phyloP scores from a whole-genome alignment of 1,284 basidiomycete genomes.

The Anthracocystis setariae region DNA sequence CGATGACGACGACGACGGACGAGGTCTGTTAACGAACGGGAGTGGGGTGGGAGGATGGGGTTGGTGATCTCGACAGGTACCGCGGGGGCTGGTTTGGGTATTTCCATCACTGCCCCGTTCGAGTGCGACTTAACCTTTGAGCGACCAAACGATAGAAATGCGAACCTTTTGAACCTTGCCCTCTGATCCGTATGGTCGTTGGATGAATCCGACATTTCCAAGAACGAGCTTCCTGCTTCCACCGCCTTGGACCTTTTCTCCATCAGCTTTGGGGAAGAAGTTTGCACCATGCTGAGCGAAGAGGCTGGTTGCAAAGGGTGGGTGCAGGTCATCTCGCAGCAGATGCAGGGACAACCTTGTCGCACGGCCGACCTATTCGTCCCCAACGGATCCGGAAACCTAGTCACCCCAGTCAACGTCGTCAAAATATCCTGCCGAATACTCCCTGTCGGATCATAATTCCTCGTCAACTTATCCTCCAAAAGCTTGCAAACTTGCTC shows the following conservation, averaged over 20 bases:
- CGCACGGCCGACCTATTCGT: conserved; percentile 2
- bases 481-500: conserved; percentile 7
- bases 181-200: not conserved
- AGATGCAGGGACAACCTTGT: conserved; percentile 33
- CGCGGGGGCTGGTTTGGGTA: conserved; percentile 4
- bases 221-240: too few relatives aligned
- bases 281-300: too few relatives aligned
- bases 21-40: conserved; percentile 15
- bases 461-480: conserved; percentile 7
- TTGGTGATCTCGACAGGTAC: not conserved
- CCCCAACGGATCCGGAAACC: conserved; percentile 26
- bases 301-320: conserved; percentile 1
- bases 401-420: conserved; percentile 24
- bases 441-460: conserved; percentile 31
- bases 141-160: too few relatives aligned
- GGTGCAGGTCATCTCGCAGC: conserved; percentile 26
- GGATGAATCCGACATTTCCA: conserved; percentile 21
- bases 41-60: conserved; percentile 4
- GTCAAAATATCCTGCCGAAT: conserved; percentile 27
- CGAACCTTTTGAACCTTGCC: too few relatives aligned
- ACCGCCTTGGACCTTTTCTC: too few relatives aligned
- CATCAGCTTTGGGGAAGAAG: too few relatives aligned
- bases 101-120: not conserved
- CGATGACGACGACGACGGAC: conserved; percentile 12
- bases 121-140: too few relatives aligned